Conservation (phyloP, 1,284 basidiomycete species). For the Chalciporus sp. region DNA sequence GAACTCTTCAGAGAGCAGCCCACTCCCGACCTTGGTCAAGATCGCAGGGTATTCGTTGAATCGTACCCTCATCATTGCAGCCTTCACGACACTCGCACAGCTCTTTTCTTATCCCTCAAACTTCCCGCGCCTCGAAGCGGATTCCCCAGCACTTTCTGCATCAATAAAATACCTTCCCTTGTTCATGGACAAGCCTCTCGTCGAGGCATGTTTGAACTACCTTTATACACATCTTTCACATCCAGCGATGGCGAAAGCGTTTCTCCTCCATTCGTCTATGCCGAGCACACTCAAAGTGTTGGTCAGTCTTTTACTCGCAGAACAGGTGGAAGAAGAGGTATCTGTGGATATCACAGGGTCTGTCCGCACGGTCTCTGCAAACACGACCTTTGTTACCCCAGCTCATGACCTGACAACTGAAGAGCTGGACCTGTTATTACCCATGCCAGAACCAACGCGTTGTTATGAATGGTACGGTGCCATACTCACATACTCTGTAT, state of each 20-base stretch:
- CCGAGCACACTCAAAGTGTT: slow-evolving; percentile 67
- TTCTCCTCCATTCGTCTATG: slow-evolving; percentile 71
- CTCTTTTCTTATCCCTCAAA: slow-evolving; percentile 67
- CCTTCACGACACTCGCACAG: slow-evolving; percentile 59
- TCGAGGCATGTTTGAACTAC: slow-evolving; percentile 73
- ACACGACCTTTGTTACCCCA: slow-evolving; percentile 42
- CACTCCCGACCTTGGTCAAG: slow-evolving; percentile 51
- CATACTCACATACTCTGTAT: not conserved
- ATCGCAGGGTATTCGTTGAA: slow-evolving; percentile 64
- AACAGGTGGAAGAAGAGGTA: slow-evolving; percentile 70
- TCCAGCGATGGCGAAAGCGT: slow-evolving; percentile 74
- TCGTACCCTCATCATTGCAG: slow-evolving; percentile 69
- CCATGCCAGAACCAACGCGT: slow-evolving; percentile 68
- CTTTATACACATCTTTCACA: slow-evolving; percentile 76
- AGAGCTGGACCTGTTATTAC: slow-evolving; percentile 62
- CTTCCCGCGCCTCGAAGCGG: slow-evolving; percentile 48
- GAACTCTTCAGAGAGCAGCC: slow-evolving; percentile 38
- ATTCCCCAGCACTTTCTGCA: slow-evolving; percentile 59
- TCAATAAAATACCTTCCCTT: slow-evolving; percentile 76
- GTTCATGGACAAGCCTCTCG: slow-evolving; percentile 65
- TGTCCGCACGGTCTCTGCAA: slow-evolving; percentile 57
- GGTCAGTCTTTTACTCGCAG: slow-evolving; percentile 61
- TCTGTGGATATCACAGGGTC: slow-evolving; percentile 60
- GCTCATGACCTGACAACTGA: slow-evolving; percentile 67
- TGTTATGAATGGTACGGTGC: slow-evolving; percentile 73